Percentiles rank a stretch among this genome's conserved stretches.
Evolutionary conservation across 73 alveolate genomes (phyloP).

Genomic region (Paramecium primaurelia): DNA sequence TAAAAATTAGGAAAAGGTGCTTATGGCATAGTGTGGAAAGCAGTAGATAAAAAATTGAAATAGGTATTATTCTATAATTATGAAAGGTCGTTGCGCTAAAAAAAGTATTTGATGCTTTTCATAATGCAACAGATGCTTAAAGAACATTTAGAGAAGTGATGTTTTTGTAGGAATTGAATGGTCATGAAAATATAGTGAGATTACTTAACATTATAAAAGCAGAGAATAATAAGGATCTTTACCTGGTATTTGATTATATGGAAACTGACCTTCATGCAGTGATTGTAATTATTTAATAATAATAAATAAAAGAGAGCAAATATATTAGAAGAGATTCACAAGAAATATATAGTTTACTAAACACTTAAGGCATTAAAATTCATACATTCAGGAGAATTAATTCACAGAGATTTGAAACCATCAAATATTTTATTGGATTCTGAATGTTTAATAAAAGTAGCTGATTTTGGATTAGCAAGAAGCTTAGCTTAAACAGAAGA

Average conservation of each 20-base stretch:
- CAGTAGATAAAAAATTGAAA: conserved; percentile 85
- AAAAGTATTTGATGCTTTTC: conserved; percentile 95
- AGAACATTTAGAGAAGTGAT: conserved; percentile 93
- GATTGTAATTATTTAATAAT: conserved; percentile 12
- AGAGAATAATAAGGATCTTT: conserved; percentile 79
- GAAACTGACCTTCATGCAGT: conserved; percentile 88
- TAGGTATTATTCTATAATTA: conserved; percentile 51
- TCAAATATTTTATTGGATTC: conserved; percentile 83
- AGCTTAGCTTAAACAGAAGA: conserved; percentile 73
- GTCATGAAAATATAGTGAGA: conserved; percentile 93
- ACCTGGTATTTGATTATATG: conserved; percentile 82
- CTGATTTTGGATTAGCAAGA: conserved; percentile 92
- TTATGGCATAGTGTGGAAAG: conserved; percentile 95
- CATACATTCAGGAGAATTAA: conserved; percentile 78
- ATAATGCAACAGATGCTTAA: conserved; percentile 98
- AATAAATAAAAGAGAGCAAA: conserved; percentile 71
- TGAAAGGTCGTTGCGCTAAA: conserved; percentile 89
- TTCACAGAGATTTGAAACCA: conserved; percentile 87
- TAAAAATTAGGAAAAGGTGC: conserved; percentile 93
- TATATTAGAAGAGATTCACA: conserved; percentile 87
- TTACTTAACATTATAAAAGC: conserved; percentile 87
- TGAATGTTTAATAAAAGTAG: conserved; percentile 86
- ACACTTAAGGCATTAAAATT: conserved; percentile 77
- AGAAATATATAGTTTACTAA: conserved; percentile 81
- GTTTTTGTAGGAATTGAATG: conserved; percentile 86